These are phyloP conservation scores for Sporothrix pallida DNA, from an alignment of 2,329 filamentous ascomycete genomes.

Conservation along the genomic window DNA sequence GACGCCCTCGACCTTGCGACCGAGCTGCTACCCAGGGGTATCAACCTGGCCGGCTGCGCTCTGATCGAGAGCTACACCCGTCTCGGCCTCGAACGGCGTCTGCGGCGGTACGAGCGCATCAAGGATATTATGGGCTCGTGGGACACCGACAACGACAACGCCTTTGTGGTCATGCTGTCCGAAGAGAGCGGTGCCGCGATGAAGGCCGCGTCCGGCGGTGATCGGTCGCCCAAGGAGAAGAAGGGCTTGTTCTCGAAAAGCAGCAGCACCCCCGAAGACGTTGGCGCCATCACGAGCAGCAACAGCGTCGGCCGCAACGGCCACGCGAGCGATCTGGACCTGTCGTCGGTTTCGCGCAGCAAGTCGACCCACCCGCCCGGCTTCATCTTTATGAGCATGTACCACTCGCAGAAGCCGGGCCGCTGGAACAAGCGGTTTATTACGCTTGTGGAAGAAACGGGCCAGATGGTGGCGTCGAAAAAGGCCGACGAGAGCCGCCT, in stretches of 20 bases:
- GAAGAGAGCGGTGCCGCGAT: conserved; percentile 11
- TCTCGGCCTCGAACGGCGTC: conserved; percentile 78
- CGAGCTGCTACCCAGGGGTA: conserved; percentile 63
- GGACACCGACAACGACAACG: conserved; percentile 81
- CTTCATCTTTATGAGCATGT: conserved; percentile 68
- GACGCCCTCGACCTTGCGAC: conserved; percentile 75
- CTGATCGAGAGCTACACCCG: conserved; percentile 77
- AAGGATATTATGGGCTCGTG: conserved; percentile 91
- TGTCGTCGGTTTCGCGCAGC: conserved; percentile 64
- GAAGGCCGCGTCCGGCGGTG: not conserved
- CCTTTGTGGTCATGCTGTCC: conserved; percentile 69
- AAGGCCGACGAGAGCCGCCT: conserved; percentile 62
- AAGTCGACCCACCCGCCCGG: conserved; percentile 64
- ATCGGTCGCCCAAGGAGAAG: not conserved
- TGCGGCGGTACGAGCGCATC: conserved; percentile 85
- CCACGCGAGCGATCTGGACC: conserved; percentile 64
- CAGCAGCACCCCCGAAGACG: not conserved
- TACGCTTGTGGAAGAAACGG: conserved; percentile 69
- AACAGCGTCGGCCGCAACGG: conserved; percentile 26
- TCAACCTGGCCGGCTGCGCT: conserved; percentile 70
- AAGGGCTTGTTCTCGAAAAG: conserved; percentile 17
- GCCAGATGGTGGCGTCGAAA: conserved; percentile 75
- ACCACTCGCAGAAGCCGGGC: conserved; percentile 79
- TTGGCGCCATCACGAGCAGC: not conserved
- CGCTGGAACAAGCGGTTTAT: conserved; percentile 90